Conservation (phyloP, 805 yeast species). For the Sugiyamaella lignohabitans region DNA sequence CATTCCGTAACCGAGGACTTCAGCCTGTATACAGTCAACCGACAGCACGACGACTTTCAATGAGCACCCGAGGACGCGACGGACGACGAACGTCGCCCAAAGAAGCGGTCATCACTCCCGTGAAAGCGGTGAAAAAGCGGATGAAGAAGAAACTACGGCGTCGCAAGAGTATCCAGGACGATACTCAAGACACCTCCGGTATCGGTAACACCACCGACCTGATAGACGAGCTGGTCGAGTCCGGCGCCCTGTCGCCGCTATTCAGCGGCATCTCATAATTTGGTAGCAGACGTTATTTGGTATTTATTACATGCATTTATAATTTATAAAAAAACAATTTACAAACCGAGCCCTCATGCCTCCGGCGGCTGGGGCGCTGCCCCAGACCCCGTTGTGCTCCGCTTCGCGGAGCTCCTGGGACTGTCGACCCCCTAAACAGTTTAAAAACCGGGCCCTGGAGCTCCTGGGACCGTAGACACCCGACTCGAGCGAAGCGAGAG, state of each 20-base stretch:
- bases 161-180: constrained; percentile 13
- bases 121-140: constrained; percentile 19
- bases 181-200: constrained; percentile 8
- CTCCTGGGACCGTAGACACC: too few species aligned
- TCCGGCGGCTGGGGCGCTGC: neutral
- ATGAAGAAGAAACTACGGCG: constrained; percentile 15
- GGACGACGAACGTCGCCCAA: constrained; percentile 10
- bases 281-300: neutral
- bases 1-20: constrained; percentile 77
- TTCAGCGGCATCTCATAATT: constrained; percentile 22
- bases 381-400: neutral
- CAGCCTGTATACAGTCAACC: constrained; percentile 18
- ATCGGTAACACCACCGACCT: constrained; percentile 23
- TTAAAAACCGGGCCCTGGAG: too few species aligned
- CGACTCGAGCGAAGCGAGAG: too few species aligned
- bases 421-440: too few species aligned
- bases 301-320: constrained; percentile 1
- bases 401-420: neutral
- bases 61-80: constrained; percentile 8
- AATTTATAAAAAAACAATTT: neutral
- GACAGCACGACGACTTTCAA: constrained; percentile 19
- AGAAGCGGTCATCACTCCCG: constrained; percentile 30
- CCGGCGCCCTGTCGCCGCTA: constrained; percentile 32
- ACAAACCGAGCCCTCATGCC: neutral
- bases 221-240: constrained; percentile 32